Base-by-base conservation (phyloP, 192 early-diverging fungal species). In the Podila verticillata region DNA sequence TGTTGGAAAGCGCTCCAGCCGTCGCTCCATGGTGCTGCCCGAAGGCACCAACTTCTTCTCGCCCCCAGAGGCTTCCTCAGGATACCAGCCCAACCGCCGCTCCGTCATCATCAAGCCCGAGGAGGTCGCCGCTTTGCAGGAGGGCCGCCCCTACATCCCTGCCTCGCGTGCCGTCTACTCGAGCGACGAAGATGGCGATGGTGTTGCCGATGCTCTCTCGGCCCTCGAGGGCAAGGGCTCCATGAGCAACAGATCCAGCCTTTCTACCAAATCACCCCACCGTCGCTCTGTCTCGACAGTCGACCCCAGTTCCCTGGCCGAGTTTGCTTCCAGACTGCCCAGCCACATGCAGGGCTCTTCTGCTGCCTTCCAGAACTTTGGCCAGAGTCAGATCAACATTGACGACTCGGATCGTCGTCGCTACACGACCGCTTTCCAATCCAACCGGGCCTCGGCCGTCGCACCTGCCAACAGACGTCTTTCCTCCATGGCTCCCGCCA, bases 381-480 rank as follows among this genome's bases (percentile, higher is more conserved):
- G 51, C 17, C 51, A 54, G 51, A 54, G 51, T 12, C 70, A 71
- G 35, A 68, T 79, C 12, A 79, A 79, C 44, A 72, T 71, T 17
- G 75, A 79, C 22, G 75, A 79, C 67, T 63, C 69, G 6, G 75
- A 79, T 39, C 75, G 75, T 48, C 75, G 75, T 26, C 63, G 75
- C 28, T 79, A 57, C 54, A 79, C 75, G 10, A 79, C 75, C 20
- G 75, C 69, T 17, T 79, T 79, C 44, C 70, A 79, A 22, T 78
- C 63, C 22, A 68, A 64, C 57, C 62, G 58, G 2, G 51, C 60
- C 20, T 70, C 74, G 3, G 34, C 34, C 24, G 3, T 59, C 8
- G 22, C 60, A 10, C 44, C 51, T 44, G 48, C 65, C 17, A 70
- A 63, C 31, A 70, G 56, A 20, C 67, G 74, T 3, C 74, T 77